Conservation (phyloP, 768 basidiomycete genomes). For the Termitomyces sp. region DNA sequence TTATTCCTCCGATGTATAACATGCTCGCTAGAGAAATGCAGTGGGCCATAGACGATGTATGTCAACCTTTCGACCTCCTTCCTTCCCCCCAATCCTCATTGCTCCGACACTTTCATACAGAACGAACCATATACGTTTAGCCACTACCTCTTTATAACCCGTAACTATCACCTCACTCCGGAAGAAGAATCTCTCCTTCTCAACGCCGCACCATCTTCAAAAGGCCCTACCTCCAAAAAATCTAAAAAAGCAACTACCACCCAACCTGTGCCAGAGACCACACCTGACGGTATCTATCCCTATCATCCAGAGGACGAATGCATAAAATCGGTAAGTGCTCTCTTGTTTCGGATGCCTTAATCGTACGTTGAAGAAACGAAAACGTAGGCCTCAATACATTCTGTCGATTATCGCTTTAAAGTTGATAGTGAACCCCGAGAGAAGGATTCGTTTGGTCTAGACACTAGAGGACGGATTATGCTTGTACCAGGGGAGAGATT, state of each 20-base stretch:
- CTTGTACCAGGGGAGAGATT: constrained; percentile 48
- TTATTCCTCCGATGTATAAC: constrained; percentile 87
- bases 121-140: constrained; percentile 68
- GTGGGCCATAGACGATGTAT: constrained; percentile 63
- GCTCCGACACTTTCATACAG: constrained; percentile 20
- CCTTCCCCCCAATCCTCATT: background rate
- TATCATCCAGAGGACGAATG: constrained; percentile 86
- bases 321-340: constrained; percentile 52
- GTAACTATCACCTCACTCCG: constrained; percentile 70
- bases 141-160: constrained; percentile 73
- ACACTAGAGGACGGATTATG: constrained; percentile 65
- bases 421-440: constrained; percentile 49
- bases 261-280: constrained; percentile 20
- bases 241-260: constrained; percentile 25
- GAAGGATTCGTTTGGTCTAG: constrained; percentile 68
- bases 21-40: constrained; percentile 87
- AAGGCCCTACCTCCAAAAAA: constrained; percentile 34
- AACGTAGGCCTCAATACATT: constrained; percentile 6
- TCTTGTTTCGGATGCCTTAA: background rate
- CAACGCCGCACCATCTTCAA: constrained; percentile 33
- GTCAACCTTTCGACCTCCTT: constrained; percentile 18
- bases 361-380: no score
- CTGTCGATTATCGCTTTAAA: constrained; percentile 48
- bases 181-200: constrained; percentile 61
- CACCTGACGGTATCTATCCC: constrained; percentile 54